Base-by-base conservation (phyloP, 257 asterid species). In the Cordia subcordata region DNA sequence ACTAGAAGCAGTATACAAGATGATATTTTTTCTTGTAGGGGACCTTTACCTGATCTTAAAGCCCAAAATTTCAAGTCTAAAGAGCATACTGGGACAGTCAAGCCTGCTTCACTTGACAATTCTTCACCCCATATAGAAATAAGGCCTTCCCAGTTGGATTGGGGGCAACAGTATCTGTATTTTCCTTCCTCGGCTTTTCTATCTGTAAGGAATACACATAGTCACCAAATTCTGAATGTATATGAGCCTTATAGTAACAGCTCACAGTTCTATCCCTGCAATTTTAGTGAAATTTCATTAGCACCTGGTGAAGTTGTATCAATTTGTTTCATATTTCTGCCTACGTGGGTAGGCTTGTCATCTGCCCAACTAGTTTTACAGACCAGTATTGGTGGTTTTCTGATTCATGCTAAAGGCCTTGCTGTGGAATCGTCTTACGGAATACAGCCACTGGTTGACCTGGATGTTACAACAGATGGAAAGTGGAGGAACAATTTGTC, bases 221-320 rank as follows among this genome's bases (percentile, higher is more conserved):
- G 61, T 17, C 78, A 80, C 37, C 33, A 58, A 42, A 58, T 52
- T 61, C 69, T 87, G 76, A 67, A 68, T 40, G 57, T 90, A 50
- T 73, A 73, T 62, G 80, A 75, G 57, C 86, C 87, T 49, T 85
- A 85, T 58, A 82, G 96, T 71, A 78, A 83, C 71, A 79, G 72
- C 69, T 55, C 90, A 52, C 96, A 87, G 78, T 90, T 90, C 73
- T 87, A 81, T 70, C 82, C 94, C n/a, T 90, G 95, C 77, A 82
- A 80, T 67, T 80, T 77, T 58, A 83, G 86, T 75, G 86, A 80
- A 69, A 63, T 67, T 13, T 23, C 67, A 62, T 66, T 87, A 78
- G 83, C 79, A 65, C 96, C 98, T 21, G 96, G 95, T 46, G 95
- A 85, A 60, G 72, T 58, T 56, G 76, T 68, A 42, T 83, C 92